These are phyloP conservation scores for Phalaenopsis equestris DNA, from an alignment of 106 monocot genomes.

Conservation along the genomic window DNA sequence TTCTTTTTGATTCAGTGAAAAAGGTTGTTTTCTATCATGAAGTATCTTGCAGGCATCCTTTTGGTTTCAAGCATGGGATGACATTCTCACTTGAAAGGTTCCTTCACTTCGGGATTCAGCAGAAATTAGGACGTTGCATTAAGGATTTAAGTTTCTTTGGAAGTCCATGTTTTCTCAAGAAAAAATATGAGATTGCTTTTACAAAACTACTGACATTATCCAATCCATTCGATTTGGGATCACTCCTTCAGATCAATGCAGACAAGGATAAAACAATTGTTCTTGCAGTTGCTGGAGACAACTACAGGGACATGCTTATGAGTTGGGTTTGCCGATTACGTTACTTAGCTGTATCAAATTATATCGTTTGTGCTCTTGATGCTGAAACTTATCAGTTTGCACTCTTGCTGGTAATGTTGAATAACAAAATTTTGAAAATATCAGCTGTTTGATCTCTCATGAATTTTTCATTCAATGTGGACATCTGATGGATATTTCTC, in stretches of 20 bases:
- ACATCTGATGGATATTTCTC: constrained; percentile 5
- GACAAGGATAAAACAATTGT: constrained; percentile 71
- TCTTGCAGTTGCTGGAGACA: constrained; percentile 76
- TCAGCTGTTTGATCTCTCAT: neutral
- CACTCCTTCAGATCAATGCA: constrained; percentile 46
- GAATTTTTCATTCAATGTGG: neutral
- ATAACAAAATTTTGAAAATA: neutral
- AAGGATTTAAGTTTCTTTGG: constrained; percentile 8
- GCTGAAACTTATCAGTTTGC: constrained; percentile 73
- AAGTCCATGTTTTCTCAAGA: constrained; percentile 6
- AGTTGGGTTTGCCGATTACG: constrained; percentile 90
- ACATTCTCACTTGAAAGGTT: constrained; percentile 5
- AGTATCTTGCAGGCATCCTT: neutral
- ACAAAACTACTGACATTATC: constrained; percentile 16
- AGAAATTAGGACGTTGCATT: constrained; percentile 25
- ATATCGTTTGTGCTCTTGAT: constrained; percentile 86
- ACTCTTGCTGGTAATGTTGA: constrained; percentile 52
- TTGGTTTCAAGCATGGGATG: constrained; percentile 3
- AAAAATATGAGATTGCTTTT: constrained; percentile 16
- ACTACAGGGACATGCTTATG: constrained; percentile 95
- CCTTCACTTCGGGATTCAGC: constrained; percentile 1
- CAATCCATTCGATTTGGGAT: constrained; percentile 51
- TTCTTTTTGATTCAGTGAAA: constrained; percentile 29
- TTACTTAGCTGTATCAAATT: constrained; percentile 51
- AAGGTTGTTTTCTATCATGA: constrained; percentile 8